phyloP scores from a whole-genome alignment of 78 protist genomes.

The Tieghemostelium lacteum region DNA sequence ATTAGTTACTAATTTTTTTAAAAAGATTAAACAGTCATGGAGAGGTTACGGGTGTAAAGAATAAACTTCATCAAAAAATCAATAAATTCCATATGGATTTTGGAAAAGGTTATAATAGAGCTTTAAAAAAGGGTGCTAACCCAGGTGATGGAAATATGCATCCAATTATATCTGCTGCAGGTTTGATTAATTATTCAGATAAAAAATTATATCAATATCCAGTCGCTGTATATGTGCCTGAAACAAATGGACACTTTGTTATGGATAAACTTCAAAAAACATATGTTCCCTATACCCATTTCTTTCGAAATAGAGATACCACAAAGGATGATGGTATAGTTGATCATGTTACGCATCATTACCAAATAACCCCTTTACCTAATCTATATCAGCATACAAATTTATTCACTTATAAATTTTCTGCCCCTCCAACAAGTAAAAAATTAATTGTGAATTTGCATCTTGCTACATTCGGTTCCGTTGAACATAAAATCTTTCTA shows the following conservation, averaged over 20 bases:
- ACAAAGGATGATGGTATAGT: background rate
- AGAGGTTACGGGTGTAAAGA: background rate
- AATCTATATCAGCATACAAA: background rate
- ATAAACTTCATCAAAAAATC: slow-evolving; percentile 7
- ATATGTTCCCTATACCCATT: background rate
- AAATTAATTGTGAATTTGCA: background rate
- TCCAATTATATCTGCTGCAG: background rate
- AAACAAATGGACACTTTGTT: background rate
- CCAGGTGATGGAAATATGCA: background rate
- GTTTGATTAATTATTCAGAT: background rate
- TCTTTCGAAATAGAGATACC: background rate
- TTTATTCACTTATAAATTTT: background rate
- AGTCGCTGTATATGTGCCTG: background rate
- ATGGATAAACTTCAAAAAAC: background rate
- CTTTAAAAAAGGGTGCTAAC: slow-evolving; percentile 1
- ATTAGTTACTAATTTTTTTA: slow-evolving; percentile 8
- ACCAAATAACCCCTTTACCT: background rate
- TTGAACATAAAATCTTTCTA: background rate
- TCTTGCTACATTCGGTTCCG: background rate
- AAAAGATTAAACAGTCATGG: background rate
- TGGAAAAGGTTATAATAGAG: background rate
- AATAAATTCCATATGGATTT: background rate
- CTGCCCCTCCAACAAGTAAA: slow-evolving; percentile 1
- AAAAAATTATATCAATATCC: slow-evolving; percentile 7
- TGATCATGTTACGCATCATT: background rate